Evolutionary conservation across 2,329 filamentous ascomycete species (phyloP).

Genomic region (Ceratocystis cacaofunesta): DNA sequence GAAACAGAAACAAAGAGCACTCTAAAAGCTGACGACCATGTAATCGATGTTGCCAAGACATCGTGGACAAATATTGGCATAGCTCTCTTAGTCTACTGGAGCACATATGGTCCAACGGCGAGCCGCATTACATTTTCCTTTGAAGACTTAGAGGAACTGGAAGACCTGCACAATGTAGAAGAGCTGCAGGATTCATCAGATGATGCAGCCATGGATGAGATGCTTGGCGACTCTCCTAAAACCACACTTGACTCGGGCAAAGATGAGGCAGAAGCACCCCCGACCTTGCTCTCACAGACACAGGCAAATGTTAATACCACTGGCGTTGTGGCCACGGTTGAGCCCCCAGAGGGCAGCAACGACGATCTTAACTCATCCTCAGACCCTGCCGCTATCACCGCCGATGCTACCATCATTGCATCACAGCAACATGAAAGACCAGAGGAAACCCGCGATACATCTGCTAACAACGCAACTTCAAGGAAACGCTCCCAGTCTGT

Average conservation of each 20-base stretch:
- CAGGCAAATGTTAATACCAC: not conserved
- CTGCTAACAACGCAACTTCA: not conserved
- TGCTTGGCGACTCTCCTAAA: too few relatives aligned
- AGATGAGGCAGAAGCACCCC: slow-evolving; percentile 12
- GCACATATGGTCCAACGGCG: slow-evolving; percentile 11
- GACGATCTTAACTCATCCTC: not conserved
- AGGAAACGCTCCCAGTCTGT: slow-evolving; percentile 49
- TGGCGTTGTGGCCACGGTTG: not conserved
- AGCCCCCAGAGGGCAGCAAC: not conserved
- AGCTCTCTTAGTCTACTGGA: slow-evolving; percentile 23
- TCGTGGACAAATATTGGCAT: slow-evolving; percentile 26
- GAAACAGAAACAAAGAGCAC: not conserved
- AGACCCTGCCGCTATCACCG: not conserved
- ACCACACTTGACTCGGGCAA: slow-evolving; percentile 11
- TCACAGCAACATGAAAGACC: not conserved
- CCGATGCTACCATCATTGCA: not conserved
- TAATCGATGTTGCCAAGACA: slow-evolving; percentile 16
- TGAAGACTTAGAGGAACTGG: slow-evolving; percentile 6
- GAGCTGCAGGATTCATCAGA: slow-evolving; percentile 8
- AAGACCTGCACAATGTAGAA: slow-evolving; percentile 5
- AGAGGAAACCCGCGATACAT: not conserved
- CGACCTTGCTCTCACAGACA: not conserved
- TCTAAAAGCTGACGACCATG: not conserved
- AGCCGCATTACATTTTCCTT: slow-evolving; percentile 9
- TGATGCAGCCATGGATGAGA: not conserved